These are phyloP conservation scores for Phytophthora sansomeana DNA, from an alignment of 352 stramenopile genomes.

Conservation along the genomic window DNA sequence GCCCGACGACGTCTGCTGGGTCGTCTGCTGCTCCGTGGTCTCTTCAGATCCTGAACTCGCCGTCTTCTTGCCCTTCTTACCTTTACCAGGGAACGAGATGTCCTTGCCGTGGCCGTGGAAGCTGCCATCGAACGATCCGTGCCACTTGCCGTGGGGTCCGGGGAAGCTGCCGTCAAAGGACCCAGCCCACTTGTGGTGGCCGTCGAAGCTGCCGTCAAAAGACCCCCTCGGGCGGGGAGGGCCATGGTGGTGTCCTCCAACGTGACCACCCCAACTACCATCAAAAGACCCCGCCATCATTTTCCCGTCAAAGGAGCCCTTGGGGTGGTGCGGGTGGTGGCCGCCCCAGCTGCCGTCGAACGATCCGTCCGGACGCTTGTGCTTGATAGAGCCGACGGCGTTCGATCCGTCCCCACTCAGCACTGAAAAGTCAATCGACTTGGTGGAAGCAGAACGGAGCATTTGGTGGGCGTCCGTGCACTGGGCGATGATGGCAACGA, in stretches of 20 bases:
- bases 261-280: slow-evolving; percentile 8
- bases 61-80: slow-evolving; percentile 21
- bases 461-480: slow-evolving; percentile 30
- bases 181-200: slow-evolving; percentile 11
- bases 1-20: slow-evolving; percentile 1
- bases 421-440: slow-evolving; percentile 23
- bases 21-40: slow-evolving; percentile 14
- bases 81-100: slow-evolving; percentile 19
- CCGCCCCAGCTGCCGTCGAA: slow-evolving; percentile 10
- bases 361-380: slow-evolving; percentile 19
- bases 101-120: slow-evolving; percentile 19
- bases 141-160: slow-evolving; percentile 1
- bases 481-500: slow-evolving; percentile 25
- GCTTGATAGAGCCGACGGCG: slow-evolving; percentile 13
- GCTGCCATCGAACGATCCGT: slow-evolving; percentile 12
- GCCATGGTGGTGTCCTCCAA: slow-evolving; percentile 4
- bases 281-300: slow-evolving; percentile 21
- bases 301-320: slow-evolving; percentile 27
- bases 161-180: slow-evolving; percentile 20
- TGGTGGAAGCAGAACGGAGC: slow-evolving; percentile 24
- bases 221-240: background rate
- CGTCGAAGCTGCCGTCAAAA: slow-evolving; percentile 15
- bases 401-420: slow-evolving; percentile 10
- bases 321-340: slow-evolving; percentile 16
- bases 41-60: background rate